phyloP scores from a whole-genome alignment of 768 basidiomycete genomes.

The Hericium erinaceus region DNA sequence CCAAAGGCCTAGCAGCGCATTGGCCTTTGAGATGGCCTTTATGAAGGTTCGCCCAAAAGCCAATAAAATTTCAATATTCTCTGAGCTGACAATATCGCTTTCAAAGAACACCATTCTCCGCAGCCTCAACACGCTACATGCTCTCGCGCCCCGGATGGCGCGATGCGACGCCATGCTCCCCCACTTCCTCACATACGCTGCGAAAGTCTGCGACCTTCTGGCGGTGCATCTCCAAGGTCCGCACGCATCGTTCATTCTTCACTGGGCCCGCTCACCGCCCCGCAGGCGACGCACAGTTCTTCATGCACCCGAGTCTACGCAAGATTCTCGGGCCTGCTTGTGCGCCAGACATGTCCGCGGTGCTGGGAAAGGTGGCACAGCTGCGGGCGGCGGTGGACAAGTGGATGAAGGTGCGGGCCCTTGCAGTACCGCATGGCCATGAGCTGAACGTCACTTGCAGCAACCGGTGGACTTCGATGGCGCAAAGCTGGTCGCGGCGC shows the following conservation, averaged over 20 bases:
- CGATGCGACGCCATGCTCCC: neutral
- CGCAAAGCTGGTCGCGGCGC: neutral
- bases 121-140: neutral
- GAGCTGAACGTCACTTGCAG: too few relatives aligned
- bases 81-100: neutral
- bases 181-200: neutral
- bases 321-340: neutral
- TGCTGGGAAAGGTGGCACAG: neutral
- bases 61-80: neutral
- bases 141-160: neutral
- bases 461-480: neutral
- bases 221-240: neutral
- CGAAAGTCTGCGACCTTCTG: neutral
- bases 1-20: neutral
- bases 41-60: neutral
- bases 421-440: neutral
- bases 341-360: neutral
- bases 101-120: neutral
- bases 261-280: neutral
- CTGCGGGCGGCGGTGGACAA: neutral
- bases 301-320: neutral
- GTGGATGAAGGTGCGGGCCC: neutral
- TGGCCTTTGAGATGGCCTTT: neutral
- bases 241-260: neutral
- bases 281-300: neutral